These are phyloP conservation scores for Globisporangium canariense DNA, from an alignment of 352 stramenopile species.

Conservation along the genomic window DNA sequence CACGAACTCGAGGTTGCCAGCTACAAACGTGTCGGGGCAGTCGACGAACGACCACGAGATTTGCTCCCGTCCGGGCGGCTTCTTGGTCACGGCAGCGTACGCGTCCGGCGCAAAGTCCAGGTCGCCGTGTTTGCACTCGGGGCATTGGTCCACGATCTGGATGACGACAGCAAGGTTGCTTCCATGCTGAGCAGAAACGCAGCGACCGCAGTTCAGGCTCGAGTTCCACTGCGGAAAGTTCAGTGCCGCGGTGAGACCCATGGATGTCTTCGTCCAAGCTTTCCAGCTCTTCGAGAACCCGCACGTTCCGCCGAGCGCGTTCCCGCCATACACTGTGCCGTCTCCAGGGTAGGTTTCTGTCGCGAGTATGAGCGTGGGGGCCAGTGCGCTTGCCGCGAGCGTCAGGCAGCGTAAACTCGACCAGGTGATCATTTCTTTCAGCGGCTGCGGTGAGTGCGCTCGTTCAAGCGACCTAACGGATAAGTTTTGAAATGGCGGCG, in stretches of 20 bases:
- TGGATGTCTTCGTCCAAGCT: constrained; percentile 9
- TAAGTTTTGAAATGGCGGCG: too few species aligned
- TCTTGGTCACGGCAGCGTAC: constrained; percentile 6
- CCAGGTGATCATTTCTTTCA: background rate
- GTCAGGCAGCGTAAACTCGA: background rate
- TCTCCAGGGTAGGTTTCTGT: background rate
- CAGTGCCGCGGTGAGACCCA: constrained; percentile 10
- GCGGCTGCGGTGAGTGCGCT: background rate
- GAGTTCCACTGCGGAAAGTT: constrained; percentile 13
- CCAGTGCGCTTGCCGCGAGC: background rate
- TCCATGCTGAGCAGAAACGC: constrained; percentile 9
- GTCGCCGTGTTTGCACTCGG: constrained; percentile 12
- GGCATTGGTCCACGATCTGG: constrained; percentile 14
- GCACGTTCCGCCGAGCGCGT: constrained; percentile 1
- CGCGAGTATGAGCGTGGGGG: background rate
- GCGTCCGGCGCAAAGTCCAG: constrained; percentile 14
- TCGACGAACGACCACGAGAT: constrained; percentile 17
- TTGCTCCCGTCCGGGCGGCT: background rate
- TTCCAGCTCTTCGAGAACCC: constrained; percentile 8
- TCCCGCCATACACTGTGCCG: background rate
- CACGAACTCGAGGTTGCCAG: constrained; percentile 13
- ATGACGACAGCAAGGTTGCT: constrained; percentile 10
- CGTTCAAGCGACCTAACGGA: too few species aligned
- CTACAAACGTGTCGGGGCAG: constrained; percentile 11
- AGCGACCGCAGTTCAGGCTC: constrained; percentile 15